Conservation (phyloP, 192 early-diverging fungal genomes). For the Coemansia sp. region DNA sequence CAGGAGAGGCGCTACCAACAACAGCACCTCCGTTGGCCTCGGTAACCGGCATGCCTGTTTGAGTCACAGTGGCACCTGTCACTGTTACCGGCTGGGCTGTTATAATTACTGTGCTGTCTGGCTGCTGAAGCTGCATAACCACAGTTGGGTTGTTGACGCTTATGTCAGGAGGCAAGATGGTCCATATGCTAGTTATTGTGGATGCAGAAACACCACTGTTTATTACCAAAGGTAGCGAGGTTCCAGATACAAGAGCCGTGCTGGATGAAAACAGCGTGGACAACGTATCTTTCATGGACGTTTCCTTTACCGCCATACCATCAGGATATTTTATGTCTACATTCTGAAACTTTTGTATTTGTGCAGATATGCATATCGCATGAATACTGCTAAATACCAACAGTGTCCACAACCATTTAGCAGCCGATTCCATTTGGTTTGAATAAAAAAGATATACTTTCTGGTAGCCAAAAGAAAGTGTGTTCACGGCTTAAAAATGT, state of each 20-base stretch:
- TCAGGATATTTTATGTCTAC: neutral
- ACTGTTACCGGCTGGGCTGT: neutral
- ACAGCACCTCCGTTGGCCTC: neutral
- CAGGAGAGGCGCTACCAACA: neutral
- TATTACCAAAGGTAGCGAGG: neutral
- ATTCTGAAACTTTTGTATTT: neutral
- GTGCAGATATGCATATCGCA: neutral
- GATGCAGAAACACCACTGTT: neutral
- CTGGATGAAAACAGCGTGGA: neutral
- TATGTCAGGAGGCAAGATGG: neutral
- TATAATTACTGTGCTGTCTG: neutral
- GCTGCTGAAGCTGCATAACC: neutral
- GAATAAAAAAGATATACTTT: neutral
- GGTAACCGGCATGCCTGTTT: neutral
- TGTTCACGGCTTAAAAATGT: no score
- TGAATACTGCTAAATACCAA: neutral
- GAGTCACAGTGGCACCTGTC: neutral
- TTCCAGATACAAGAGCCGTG: neutral
- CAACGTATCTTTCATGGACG: neutral
- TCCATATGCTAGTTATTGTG: neutral
- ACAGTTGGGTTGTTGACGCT: neutral
- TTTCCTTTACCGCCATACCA: conserved; percentile 1
- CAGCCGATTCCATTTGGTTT: neutral
- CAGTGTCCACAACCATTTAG: neutral
- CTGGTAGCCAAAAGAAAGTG: no score